Percentiles rank a stretch among this genome's conserved stretches.
phyloP scores from a whole-genome alignment of 805 yeast genomes.

The Brettanomyces anomalus region DNA sequence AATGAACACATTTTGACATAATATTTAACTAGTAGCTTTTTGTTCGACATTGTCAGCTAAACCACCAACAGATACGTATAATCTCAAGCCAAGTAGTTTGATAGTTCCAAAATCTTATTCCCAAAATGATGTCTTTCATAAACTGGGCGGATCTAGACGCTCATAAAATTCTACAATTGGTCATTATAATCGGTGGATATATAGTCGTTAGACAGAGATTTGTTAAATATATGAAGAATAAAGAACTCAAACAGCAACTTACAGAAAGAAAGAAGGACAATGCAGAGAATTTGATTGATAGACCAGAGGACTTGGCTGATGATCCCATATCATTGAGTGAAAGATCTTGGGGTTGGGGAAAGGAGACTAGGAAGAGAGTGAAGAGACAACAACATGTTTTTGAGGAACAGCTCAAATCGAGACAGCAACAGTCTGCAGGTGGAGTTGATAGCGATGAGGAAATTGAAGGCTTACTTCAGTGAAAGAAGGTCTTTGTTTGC shows the following conservation, averaged over 20 bases:
- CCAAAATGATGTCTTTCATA: not conserved
- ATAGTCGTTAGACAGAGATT: constrained; percentile 48
- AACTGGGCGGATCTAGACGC: constrained; percentile 25
- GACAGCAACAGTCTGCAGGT: constrained; percentile 28
- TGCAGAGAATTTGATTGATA: constrained; percentile 23
- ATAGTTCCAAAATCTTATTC: no score
- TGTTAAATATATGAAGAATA: constrained; percentile 46
- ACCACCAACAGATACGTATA: no score
- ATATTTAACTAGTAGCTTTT: no score
- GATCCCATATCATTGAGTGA: constrained; percentile 19
- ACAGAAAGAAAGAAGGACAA: constrained; percentile 37
- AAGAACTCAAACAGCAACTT: constrained; percentile 40
- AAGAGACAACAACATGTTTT: constrained; percentile 46
- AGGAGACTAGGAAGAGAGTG: constrained; percentile 54
- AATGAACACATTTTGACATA: no score
- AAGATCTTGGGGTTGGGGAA: constrained; percentile 70
- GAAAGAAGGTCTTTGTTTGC: not conserved
- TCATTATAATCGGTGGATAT: constrained; percentile 56
- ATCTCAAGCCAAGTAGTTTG: no score
- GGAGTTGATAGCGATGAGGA: constrained; percentile 22
- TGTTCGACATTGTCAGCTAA: no score
- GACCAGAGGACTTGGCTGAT: constrained; percentile 25
- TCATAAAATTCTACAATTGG: constrained; percentile 36
- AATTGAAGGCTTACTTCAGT: constrained; percentile 36
- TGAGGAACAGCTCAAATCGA: constrained; percentile 36